phyloP scores from a whole-genome alignment of 495 filamentous ascomycete genomes.

The Penicillium silybi region DNA sequence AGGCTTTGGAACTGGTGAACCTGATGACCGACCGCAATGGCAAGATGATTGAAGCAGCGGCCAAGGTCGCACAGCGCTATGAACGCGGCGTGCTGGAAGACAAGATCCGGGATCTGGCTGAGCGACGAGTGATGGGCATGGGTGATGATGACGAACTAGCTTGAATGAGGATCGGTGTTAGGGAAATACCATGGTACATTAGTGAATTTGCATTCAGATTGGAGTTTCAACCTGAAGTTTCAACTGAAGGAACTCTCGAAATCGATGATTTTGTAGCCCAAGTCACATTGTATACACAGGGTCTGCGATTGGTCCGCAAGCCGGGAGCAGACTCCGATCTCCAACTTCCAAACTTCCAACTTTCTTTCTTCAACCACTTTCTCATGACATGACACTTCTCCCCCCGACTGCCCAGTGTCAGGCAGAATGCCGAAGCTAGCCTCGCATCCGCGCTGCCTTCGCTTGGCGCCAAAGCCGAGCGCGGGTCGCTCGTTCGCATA shows the following conservation, averaged over 20 bases:
- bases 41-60: conserved; percentile 80
- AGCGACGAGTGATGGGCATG: conserved; percentile 55
- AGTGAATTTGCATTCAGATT: neutral
- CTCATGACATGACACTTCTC: conserved; percentile 17
- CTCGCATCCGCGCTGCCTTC: conserved; percentile 9
- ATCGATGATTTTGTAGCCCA: neutral
- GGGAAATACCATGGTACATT: conserved; percentile 6
- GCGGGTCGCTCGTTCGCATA: conserved; percentile 24
- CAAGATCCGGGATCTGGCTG: conserved; percentile 79
- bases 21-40: conserved; percentile 75
- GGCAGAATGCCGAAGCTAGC: conserved; percentile 37
- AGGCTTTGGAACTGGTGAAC: conserved; percentile 79
- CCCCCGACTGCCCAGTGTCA: conserved; percentile 4
- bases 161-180: conserved; percentile 13
- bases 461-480: conserved; percentile 6
- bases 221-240: neutral
- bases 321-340: conserved; percentile 4
- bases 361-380: neutral
- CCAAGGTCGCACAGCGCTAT: conserved; percentile 78
- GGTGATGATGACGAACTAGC: conserved; percentile 53
- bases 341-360: conserved; percentile 9
- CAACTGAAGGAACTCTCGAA: neutral
- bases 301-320: conserved; percentile 20
- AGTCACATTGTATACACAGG: conserved; percentile 14
- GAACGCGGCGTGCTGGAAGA: conserved; percentile 71